These are phyloP conservation scores for Micractinium conductrix DNA, from an alignment of 139 green algal species.

Conservation along the genomic window DNA sequence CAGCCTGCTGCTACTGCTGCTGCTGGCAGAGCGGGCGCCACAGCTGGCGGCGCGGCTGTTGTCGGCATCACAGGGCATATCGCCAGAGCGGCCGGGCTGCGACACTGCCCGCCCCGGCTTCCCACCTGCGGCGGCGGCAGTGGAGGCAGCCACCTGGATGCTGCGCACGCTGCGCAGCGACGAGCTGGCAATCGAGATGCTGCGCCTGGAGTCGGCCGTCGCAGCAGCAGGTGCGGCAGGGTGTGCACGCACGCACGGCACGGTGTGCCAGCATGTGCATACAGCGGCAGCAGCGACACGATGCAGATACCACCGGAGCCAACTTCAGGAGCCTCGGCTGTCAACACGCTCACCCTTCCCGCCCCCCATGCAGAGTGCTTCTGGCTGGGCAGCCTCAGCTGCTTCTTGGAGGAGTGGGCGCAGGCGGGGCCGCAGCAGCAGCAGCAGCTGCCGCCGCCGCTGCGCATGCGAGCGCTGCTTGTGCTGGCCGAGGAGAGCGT, in stretches of 20 bases:
- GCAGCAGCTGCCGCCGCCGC: background rate
- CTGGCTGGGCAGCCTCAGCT: background rate
- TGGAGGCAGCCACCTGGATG: constrained; percentile 5
- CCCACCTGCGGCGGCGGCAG: background rate
- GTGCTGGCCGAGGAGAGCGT: background rate
- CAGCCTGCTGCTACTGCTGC: constrained; percentile 17
- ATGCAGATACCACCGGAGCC: background rate
- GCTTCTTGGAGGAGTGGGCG: constrained; percentile 5
- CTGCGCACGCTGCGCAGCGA: background rate
- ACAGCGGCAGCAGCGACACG: background rate
- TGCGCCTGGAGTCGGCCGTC: background rate
- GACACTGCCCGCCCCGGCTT: background rate
- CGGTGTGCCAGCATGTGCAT: too few species aligned
- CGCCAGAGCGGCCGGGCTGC: background rate
- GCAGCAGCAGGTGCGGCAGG: constrained; percentile 11
- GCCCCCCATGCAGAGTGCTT: constrained; percentile 13
- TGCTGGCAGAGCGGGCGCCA: background rate
- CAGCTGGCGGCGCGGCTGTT: constrained; percentile 7
- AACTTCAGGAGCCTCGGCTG: background rate
- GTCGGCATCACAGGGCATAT: background rate
- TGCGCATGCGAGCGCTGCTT: constrained; percentile 1
- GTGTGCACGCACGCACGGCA: background rate
- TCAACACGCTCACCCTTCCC: background rate
- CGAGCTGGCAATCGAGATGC: background rate
- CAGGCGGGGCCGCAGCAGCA: background rate